phyloP scores from a whole-genome alignment of 345 rosid genomes.

The Salix brachista region DNA sequence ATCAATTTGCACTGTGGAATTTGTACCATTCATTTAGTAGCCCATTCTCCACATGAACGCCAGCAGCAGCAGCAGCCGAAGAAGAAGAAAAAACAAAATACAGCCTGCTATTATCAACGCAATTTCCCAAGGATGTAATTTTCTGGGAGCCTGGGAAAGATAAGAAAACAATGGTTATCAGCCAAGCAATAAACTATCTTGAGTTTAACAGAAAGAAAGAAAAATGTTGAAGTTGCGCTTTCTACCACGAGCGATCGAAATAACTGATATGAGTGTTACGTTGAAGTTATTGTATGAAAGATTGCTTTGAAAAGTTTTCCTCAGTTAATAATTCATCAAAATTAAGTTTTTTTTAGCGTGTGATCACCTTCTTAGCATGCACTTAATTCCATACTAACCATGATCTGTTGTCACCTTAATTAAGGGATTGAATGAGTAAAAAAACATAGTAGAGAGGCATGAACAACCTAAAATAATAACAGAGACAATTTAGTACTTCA shows the following conservation, averaged over 20 bases:
- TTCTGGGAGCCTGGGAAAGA: neutral
- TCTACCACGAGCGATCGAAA: neutral
- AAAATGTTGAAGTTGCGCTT: neutral
- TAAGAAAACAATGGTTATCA: neutral
- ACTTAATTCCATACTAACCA: no score
- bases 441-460: no score
- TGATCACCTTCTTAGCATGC: no score
- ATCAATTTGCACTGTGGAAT: neutral
- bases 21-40: neutral
- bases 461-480: no score
- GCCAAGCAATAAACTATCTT: neutral
- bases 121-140: neutral
- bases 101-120: neutral
- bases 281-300: neutral
- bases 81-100: neutral
- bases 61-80: neutral
- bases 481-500: no score
- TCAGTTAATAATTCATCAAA: no score
- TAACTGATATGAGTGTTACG: neutral
- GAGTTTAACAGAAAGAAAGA: neutral
- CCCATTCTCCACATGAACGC: conserved; percentile 1
- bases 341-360: no score
- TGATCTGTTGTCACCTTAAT: no score
- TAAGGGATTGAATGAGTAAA: no score
- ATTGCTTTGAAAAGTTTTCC: neutral